A percentile compares a stretch with the other conserved stretches of the same genome.
These are phyloP conservation scores for Curvularia spicifera DNA, from an alignment of 2,329 filamentous ascomycete species.

Conservation along the genomic window DNA sequence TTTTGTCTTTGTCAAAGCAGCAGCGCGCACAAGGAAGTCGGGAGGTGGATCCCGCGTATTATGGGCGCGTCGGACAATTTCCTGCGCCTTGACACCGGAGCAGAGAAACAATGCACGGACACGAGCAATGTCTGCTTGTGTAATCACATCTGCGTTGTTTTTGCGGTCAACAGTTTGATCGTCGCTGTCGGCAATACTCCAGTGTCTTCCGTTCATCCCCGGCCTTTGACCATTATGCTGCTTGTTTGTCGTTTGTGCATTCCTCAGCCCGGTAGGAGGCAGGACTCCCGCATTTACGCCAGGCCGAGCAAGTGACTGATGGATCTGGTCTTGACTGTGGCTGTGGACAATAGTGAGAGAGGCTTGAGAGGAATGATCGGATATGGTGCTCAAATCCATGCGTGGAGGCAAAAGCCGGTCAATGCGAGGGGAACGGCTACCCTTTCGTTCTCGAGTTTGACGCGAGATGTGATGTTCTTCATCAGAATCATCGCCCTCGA, in stretches of 20 bases:
- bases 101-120: constrained; percentile 77
- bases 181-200: constrained; percentile 62
- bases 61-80: constrained; percentile 72
- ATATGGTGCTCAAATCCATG: constrained; percentile 53
- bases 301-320: constrained; percentile 40
- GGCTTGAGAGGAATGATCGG: constrained; percentile 28
- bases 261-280: constrained; percentile 40
- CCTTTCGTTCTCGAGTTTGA: constrained; percentile 48
- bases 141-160: constrained; percentile 28
- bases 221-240: constrained; percentile 44
- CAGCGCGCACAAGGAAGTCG: constrained; percentile 48
- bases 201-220: constrained; percentile 55
- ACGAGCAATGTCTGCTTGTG: constrained; percentile 77
- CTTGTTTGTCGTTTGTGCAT: constrained; percentile 18
- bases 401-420: constrained; percentile 57
- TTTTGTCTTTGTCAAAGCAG: constrained; percentile 52
- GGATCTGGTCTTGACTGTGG: constrained; percentile 37
- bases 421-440: constrained; percentile 52
- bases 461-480: constrained; percentile 50
- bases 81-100: constrained; percentile 87
- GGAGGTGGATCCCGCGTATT: constrained; percentile 46
- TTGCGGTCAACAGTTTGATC: constrained; percentile 44
- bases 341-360: constrained; percentile 34
- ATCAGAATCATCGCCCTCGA: constrained; percentile 30
- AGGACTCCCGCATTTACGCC: constrained; percentile 38